Base-by-base conservation (phyloP, 140 eudicot genomes). In the Bidens hawaiensis region DNA sequence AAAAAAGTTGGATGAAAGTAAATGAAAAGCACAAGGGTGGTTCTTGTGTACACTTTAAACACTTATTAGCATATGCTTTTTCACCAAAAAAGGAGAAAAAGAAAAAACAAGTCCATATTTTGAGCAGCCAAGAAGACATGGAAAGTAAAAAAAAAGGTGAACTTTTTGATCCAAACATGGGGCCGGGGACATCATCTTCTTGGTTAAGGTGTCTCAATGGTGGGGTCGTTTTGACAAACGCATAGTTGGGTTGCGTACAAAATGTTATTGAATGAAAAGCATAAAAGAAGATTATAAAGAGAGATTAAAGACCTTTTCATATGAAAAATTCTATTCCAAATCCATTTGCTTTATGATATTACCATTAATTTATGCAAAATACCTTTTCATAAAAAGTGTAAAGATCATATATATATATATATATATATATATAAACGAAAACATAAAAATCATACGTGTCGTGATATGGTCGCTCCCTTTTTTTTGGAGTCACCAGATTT, bases 221-320 rank as follows among this genome's bases (percentile, higher is more conserved):
- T 70, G 65, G 77, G 73, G 73, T 65, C 64, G 8, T 55, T 55
- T 64, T 70, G 74, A 65, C 68, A 54, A 70, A 57, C 65, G 14
- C 73, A 67, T 43, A 28, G 47, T 65, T 49, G 62, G 81, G 81
- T 76, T 71, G 81, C 81, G 81, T 76, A 76, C 77, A 76, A 70
- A 50, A 71, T 71, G 73, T 50, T 31, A 36, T 64, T 66, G 59
- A 50, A 64, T 52, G 63, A 27, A 66, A 60, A 76, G 77, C 70
- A 51, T 64, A 69, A 41, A 68, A 69, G 58, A 68, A 70, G 74
- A 58, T 48, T 70, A 69, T 68, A 69, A 57, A 71, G 74, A 15
- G 65, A 65, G 77, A 50, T 64, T 38, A 52, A 65, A 30, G 69
- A 43, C 66, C 81, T 71, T 76, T 75, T 70, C 81, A 70, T 36